Evolutionary conservation across 2,329 filamentous ascomycete species (phyloP).

Genomic region (Orbilia quercus): DNA sequence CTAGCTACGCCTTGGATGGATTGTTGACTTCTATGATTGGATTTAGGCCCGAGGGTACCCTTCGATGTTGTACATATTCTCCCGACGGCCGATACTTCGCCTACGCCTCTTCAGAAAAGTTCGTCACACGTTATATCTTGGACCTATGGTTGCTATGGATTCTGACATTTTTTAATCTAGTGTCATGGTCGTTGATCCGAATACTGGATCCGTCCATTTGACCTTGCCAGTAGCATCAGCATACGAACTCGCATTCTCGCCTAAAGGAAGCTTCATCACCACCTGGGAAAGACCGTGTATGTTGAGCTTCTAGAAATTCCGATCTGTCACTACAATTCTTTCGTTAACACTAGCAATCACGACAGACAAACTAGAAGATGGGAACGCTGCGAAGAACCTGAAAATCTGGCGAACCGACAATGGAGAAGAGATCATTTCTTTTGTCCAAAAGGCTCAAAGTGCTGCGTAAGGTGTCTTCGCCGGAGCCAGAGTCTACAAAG

Average conservation of each 20-base stretch:
- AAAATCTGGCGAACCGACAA: slow-evolving; percentile 90
- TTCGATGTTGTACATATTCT: slow-evolving; percentile 94
- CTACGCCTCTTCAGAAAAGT: slow-evolving; percentile 86
- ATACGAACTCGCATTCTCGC: slow-evolving; percentile 94
- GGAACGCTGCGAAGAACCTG: slow-evolving; percentile 93
- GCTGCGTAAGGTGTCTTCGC: slow-evolving; percentile 72
- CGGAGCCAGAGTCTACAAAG: background rate
- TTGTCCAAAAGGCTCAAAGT: slow-evolving; percentile 94
- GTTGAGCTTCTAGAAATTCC: slow-evolving; percentile 18
- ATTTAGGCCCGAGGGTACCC: slow-evolving; percentile 85
- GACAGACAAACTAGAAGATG: slow-evolving; percentile 83
- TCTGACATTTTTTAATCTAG: slow-evolving; percentile 63
- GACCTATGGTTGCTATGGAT: slow-evolving; percentile 22
- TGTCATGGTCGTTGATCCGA: slow-evolving; percentile 86
- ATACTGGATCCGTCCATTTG: slow-evolving; percentile 77
- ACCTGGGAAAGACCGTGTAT: slow-evolving; percentile 86
- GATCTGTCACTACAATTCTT: background rate
- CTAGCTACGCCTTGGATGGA: background rate
- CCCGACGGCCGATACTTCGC: slow-evolving; percentile 96
- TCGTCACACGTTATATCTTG: slow-evolving; percentile 60
- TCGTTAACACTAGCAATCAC: background rate
- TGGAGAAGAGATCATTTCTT: slow-evolving; percentile 79
- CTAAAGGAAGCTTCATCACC: slow-evolving; percentile 88
- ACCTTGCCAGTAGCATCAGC: slow-evolving; percentile 83
- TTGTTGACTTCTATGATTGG: slow-evolving; percentile 57